Evolutionary conservation across 2,329 filamentous ascomycete genomes (phyloP).

Genomic region (Aspergillus chevalieri): DNA sequence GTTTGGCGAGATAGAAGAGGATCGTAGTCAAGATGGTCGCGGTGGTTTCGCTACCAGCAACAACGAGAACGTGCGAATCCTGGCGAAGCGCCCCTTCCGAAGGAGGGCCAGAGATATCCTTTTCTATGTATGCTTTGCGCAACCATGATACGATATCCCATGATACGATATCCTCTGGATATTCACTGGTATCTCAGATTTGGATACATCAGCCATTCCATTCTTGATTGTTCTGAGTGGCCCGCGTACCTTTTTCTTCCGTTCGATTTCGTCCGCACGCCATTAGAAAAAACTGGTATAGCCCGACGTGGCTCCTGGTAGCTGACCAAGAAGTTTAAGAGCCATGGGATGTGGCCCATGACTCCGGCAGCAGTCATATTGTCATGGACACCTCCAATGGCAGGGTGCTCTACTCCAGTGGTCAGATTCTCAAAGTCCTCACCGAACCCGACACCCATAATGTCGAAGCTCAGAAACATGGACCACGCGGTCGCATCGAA

Average conservation of each 20-base stretch:
- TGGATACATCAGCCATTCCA: background rate
- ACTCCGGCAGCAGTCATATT: constrained; percentile 12
- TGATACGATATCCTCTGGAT: too few relatives aligned
- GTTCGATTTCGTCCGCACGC: background rate
- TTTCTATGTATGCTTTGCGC: constrained; percentile 8
- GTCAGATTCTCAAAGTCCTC: constrained; percentile 31
- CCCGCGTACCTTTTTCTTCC: background rate
- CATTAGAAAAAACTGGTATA: background rate
- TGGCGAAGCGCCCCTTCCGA: constrained; percentile 7
- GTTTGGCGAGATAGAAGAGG: constrained; percentile 27
- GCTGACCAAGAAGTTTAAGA: constrained; percentile 1
- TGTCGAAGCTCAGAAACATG: constrained; percentile 33
- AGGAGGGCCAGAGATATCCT: constrained; percentile 10
- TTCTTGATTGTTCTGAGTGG: too few relatives aligned
- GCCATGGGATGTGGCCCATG: constrained; percentile 7
- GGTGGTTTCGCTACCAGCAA: constrained; percentile 31
- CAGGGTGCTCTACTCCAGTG: constrained; percentile 6
- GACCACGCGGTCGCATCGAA: constrained; percentile 26
- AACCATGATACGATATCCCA: constrained; percentile 16
- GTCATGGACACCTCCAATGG: constrained; percentile 11
- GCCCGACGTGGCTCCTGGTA: background rate
- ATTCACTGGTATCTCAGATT: constrained; percentile 2
- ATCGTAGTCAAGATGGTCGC: constrained; percentile 22
- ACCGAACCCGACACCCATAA: constrained; percentile 40
- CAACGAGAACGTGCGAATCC: constrained; percentile 10